phyloP scores from a whole-genome alignment of 768 basidiomycete species.

The Serendipita indica region DNA sequence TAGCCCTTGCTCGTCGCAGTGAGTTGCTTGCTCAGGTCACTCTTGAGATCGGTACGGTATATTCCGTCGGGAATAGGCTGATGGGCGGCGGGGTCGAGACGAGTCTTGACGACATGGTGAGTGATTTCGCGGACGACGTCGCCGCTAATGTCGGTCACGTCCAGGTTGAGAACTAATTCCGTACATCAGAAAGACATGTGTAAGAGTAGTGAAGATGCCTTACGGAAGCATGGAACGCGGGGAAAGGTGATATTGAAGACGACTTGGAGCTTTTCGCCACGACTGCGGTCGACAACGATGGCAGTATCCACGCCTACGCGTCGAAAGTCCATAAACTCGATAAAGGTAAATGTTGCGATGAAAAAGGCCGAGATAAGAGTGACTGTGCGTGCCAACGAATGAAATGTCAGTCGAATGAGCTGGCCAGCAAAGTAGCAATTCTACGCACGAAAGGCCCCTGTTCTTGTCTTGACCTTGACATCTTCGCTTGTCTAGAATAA shows the following conservation, averaged over 20 bases:
- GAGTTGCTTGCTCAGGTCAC: constrained; percentile 70
- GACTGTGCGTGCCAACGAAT: constrained; percentile 35
- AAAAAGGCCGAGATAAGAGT: constrained; percentile 84
- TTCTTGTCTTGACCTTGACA: constrained; percentile 96
- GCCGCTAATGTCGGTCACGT: constrained; percentile 97
- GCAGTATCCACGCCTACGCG: constrained; percentile 76
- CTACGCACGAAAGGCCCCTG: constrained; percentile 74
- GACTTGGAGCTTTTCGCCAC: constrained; percentile 89
- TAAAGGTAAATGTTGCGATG: constrained; percentile 77
- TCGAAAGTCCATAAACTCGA: constrained; percentile 95
- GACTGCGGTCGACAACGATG: constrained; percentile 83
- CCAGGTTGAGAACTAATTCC: constrained; percentile 71
- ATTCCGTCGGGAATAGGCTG: not conserved
- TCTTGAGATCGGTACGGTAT: constrained; percentile 49
- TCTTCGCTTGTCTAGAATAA: constrained; percentile 81
- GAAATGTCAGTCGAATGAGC: constrained; percentile 11
- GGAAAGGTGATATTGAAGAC: constrained; percentile 91
- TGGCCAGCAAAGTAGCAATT: not conserved
- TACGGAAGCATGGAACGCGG: constrained; percentile 91
- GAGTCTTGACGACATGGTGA: constrained; percentile 76
- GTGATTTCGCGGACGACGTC: constrained; percentile 84
- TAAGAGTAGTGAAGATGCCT: constrained; percentile 24
- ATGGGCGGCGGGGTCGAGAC: constrained; percentile 38
- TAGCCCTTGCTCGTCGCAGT: constrained; percentile 46
- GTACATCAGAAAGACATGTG: not conserved